phyloP scores from a whole-genome alignment of 2,329 filamentous ascomycete species.

The Exophiala xenobiotica region DNA sequence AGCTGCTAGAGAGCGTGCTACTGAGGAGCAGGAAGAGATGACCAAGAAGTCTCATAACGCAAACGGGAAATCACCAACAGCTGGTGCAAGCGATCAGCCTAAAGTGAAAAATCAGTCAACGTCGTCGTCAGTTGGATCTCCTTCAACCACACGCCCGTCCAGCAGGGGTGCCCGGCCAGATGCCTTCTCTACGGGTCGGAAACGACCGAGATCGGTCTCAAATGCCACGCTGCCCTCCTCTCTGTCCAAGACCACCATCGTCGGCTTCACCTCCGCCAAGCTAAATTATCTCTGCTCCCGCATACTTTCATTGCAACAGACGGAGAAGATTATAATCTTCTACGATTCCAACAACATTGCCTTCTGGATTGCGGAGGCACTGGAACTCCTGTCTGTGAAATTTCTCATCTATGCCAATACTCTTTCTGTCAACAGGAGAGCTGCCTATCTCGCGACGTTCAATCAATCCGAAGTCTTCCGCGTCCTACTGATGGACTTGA shows the following conservation, averaged over 20 bases:
- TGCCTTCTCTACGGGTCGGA: background rate
- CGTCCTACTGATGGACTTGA: slow-evolving; percentile 88
- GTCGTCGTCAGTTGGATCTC: slow-evolving; percentile 1
- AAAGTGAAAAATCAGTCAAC: slow-evolving; percentile 24
- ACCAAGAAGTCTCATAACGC: slow-evolving; percentile 10
- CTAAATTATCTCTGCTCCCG: slow-evolving; percentile 79
- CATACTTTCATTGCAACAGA: slow-evolving; percentile 64
- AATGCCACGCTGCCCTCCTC: slow-evolving; percentile 46
- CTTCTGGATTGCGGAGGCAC: slow-evolving; percentile 77
- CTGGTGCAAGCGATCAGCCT: slow-evolving; percentile 20
- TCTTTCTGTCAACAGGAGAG: slow-evolving; percentile 62
- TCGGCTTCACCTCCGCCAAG: slow-evolving; percentile 84
- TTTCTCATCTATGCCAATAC: slow-evolving; percentile 58
- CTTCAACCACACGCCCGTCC: slow-evolving; percentile 1
- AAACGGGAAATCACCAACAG: slow-evolving; percentile 16
- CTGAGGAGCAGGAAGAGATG: slow-evolving; percentile 18
- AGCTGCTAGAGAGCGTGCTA: slow-evolving; percentile 29
- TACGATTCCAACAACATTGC: slow-evolving; percentile 87
- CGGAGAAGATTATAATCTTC: slow-evolving; percentile 88
- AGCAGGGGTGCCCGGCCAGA: background rate
- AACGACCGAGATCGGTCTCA: slow-evolving; percentile 52
- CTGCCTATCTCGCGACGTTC: slow-evolving; percentile 76
- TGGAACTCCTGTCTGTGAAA: slow-evolving; percentile 68
- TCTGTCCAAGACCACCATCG: slow-evolving; percentile 60
- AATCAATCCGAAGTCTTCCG: slow-evolving; percentile 67